Conservation (phyloP, 2,329 filamentous ascomycete species). For the Onygena corvina region DNA sequence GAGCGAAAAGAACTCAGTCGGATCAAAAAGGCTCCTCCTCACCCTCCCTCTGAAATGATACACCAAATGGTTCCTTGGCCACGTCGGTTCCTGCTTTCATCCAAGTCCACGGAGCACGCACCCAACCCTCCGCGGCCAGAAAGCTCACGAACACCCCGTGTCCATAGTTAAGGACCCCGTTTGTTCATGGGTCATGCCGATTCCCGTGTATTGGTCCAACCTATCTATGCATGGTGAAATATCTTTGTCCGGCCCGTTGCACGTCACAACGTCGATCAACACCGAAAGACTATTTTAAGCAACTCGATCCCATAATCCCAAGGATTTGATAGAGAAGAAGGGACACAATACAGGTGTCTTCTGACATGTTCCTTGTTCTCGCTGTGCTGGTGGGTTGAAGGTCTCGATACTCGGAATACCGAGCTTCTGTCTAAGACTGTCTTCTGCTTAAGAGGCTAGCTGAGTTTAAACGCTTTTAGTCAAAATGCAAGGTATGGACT, state of each 20-base stretch:
- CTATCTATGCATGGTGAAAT: background rate
- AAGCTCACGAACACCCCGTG: background rate
- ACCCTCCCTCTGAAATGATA: background rate
- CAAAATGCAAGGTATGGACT: too few species aligned
- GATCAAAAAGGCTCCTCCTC: background rate
- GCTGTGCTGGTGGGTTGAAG: background rate
- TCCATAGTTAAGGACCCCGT: background rate
- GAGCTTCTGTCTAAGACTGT: background rate
- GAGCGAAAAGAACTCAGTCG: background rate
- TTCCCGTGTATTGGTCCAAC: background rate
- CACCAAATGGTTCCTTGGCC: background rate
- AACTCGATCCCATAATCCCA: conserved; percentile 3
- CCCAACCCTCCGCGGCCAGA: background rate
- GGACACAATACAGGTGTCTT: background rate
- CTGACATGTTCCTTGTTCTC: conserved; percentile 2
- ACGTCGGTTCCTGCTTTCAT: background rate
- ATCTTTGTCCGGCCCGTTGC: conserved; percentile 1
- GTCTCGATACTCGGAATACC: conserved; percentile 1
- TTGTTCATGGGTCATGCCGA: conserved; percentile 1
- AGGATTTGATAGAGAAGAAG: conserved; percentile 3
- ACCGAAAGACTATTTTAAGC: conserved; percentile 4
- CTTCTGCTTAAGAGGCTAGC: background rate
- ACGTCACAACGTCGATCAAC: conserved; percentile 5
- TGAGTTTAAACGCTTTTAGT: background rate
- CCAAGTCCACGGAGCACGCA: background rate